Evolutionary conservation across 352 stramenopile genomes (phyloP).

Genomic region (Phytophthora parvispora): DNA sequence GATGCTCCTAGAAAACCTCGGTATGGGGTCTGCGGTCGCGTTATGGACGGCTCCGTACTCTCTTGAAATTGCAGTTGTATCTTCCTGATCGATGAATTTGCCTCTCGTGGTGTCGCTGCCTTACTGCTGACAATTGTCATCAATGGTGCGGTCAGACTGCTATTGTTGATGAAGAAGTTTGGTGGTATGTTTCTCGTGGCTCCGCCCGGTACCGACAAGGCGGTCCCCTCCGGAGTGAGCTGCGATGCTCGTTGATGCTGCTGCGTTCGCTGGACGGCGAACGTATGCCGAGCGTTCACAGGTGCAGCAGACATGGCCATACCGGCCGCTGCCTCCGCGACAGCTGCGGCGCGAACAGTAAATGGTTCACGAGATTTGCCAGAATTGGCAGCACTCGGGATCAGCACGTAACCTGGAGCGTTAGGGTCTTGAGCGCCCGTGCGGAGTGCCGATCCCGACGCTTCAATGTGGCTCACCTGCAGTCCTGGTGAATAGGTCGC

Average conservation of each 20-base stretch:
- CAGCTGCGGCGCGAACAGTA: slow-evolving; percentile 34
- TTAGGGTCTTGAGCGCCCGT: slow-evolving; percentile 16
- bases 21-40: slow-evolving; percentile 23
- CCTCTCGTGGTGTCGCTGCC: slow-evolving; percentile 15
- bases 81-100: slow-evolving; percentile 10
- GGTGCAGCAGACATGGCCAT: slow-evolving; percentile 19
- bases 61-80: slow-evolving; percentile 31
- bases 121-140: slow-evolving; percentile 40
- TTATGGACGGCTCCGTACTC: not conserved
- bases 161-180: slow-evolving; percentile 34
- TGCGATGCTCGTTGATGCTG: slow-evolving; percentile 14
- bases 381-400: slow-evolving; percentile 4
- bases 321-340: slow-evolving; percentile 27
- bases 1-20: slow-evolving; percentile 10
- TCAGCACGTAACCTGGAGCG: slow-evolving; percentile 13
- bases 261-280: slow-evolving; percentile 14
- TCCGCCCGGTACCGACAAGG: not conserved
- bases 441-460: slow-evolving; percentile 14
- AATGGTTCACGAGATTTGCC: slow-evolving; percentile 20
- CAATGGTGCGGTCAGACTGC: slow-evolving; percentile 37
- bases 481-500: slow-evolving; percentile 3
- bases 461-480: slow-evolving; percentile 30
- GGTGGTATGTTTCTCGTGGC: slow-evolving; percentile 18
- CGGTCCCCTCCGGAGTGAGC: slow-evolving; percentile 5
- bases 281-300: slow-evolving; percentile 10